phyloP scores from a whole-genome alignment of 2,329 filamentous ascomycete species.

The Phyllosticta paracitricarpa region DNA sequence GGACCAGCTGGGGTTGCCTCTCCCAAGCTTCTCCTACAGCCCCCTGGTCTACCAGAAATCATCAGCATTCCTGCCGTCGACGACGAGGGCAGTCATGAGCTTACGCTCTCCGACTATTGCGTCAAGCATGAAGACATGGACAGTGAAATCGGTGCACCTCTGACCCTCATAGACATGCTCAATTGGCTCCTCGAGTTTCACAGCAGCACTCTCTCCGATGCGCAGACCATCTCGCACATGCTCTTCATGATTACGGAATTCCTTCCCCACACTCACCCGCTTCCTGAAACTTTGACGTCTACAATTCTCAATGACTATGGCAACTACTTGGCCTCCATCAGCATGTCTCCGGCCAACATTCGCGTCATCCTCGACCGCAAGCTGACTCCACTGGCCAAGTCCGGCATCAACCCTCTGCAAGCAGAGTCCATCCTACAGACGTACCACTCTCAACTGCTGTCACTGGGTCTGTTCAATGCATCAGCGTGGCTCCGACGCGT shows the following conservation, averaged over 20 bases:
- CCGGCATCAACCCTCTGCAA: conserved; percentile 40
- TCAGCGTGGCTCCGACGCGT: conserved; percentile 48
- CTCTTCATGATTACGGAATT: conserved; percentile 37
- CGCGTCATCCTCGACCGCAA: conserved; percentile 30
- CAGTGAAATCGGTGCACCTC: conserved; percentile 25
- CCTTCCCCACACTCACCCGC: conserved; percentile 32
- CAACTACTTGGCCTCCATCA: conserved; percentile 29
- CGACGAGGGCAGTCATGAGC: conserved; percentile 17
- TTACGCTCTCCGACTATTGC: conserved; percentile 28
- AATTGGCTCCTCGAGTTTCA: conserved; percentile 33
- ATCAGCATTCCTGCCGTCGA: conserved; percentile 4
- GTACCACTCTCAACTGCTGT: conserved; percentile 47
- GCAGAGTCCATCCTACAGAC: conserved; percentile 45
- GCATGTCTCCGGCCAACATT: conserved; percentile 29
- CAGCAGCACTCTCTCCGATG: conserved; percentile 31
- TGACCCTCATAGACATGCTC: conserved; percentile 33
- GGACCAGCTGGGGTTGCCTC: conserved; percentile 7
- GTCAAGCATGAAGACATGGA: conserved; percentile 22
- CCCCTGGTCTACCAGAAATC: neutral
- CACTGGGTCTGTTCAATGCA: conserved; percentile 37
- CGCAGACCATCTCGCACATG: conserved; percentile 38
- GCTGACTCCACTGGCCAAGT: conserved; percentile 30
- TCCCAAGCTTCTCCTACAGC: neutral
- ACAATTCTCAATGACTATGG: conserved; percentile 28
- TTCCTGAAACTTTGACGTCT: conserved; percentile 16